Evolutionary conservation across 768 basidiomycete genomes (phyloP).

Genomic region (Russula olivacea): DNA sequence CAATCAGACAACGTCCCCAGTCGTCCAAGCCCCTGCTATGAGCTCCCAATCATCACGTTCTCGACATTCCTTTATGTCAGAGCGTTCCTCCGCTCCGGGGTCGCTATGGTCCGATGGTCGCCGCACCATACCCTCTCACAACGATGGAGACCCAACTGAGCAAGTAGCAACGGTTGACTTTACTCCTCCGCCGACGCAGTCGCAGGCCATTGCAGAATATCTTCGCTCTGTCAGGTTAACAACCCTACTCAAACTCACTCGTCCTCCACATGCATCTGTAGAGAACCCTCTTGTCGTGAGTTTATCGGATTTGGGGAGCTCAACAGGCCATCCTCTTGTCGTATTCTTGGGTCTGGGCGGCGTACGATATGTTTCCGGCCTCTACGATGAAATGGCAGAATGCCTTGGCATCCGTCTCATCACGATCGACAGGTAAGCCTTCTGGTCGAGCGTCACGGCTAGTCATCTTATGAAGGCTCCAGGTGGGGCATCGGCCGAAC

Average conservation of each 20-base stretch:
- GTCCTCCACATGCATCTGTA: conserved; percentile 71
- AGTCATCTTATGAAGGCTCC: conserved; percentile 18
- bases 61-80: conserved; percentile 25
- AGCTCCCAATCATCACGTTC: conserved; percentile 29
- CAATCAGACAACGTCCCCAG: conserved; percentile 42
- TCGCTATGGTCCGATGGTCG: conserved; percentile 14
- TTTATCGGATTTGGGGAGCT: conserved; percentile 85
- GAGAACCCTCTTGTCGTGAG: conserved; percentile 77
- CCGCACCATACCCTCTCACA: conserved; percentile 6
- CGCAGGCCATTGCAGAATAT: conserved; percentile 79
- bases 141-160: conserved; percentile 26
- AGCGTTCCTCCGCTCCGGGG: conserved; percentile 10
- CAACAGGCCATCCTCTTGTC: conserved; percentile 81
- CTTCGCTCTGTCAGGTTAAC: conserved; percentile 83
- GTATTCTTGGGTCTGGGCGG: conserved; percentile 92
- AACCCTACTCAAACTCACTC: conserved; percentile 69
- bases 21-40: conserved; percentile 32
- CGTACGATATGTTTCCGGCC: conserved; percentile 88
- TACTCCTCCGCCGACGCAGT: conserved; percentile 43
- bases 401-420: conserved; percentile 82
- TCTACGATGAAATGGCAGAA: conserved; percentile 95
- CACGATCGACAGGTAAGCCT: conserved; percentile 79
- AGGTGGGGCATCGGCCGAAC: conserved; percentile 94
- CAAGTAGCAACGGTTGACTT: conserved; percentile 40
- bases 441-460: neutral